A percentile compares a stretch with the other conserved stretches of the same genome.
phyloP scores from a whole-genome alignment of 768 basidiomycete species.

The Mycena chlorophos region DNA sequence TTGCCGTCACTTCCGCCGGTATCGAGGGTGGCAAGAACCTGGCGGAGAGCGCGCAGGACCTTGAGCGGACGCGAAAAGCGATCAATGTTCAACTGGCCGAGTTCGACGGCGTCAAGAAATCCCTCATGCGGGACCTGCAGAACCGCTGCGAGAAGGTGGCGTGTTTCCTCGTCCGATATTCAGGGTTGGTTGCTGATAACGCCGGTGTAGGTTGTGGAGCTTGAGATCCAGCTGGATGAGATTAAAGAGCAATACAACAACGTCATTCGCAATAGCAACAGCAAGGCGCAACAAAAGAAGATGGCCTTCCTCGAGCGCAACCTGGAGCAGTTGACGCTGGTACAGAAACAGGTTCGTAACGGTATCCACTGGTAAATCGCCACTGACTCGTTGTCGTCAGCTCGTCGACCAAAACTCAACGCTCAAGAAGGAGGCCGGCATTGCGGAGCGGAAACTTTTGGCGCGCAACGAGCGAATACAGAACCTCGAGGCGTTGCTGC shows the following conservation, averaged over 20 bases:
- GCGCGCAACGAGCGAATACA: constrained; percentile 98
- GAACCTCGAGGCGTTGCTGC: constrained; percentile 89
- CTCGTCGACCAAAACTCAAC: constrained; percentile 98
- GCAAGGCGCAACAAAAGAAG: constrained; percentile 98
- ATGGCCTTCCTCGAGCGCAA: constrained; percentile 98
- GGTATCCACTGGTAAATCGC: constrained; percentile 9
- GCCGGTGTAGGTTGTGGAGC: constrained; percentile 82
- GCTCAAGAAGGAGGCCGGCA: constrained; percentile 95
- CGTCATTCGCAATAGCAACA: constrained; percentile 96
- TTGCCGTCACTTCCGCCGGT: constrained; percentile 94
- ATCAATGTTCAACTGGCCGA: constrained; percentile 98
- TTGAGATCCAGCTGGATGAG: constrained; percentile 98
- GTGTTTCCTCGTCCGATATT: constrained; percentile 7
- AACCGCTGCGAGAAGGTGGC: constrained; percentile 98
- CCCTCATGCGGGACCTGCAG: constrained; percentile 96
- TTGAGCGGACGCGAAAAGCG: constrained; percentile 93
- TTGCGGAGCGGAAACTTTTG: constrained; percentile 93
- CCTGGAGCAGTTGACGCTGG: constrained; percentile 88
- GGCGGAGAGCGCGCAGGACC: constrained; percentile 94
- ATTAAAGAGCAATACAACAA: constrained; percentile 99
- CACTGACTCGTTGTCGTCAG: constrained; percentile 43
- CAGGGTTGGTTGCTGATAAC: constrained; percentile 11
- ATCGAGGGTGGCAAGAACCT: constrained; percentile 97
- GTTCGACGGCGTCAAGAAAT: constrained; percentile 98
- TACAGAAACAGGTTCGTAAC: constrained; percentile 87